Base-by-base conservation (phyloP, 106 monocot species). In the Cymbidium sinense region DNA sequence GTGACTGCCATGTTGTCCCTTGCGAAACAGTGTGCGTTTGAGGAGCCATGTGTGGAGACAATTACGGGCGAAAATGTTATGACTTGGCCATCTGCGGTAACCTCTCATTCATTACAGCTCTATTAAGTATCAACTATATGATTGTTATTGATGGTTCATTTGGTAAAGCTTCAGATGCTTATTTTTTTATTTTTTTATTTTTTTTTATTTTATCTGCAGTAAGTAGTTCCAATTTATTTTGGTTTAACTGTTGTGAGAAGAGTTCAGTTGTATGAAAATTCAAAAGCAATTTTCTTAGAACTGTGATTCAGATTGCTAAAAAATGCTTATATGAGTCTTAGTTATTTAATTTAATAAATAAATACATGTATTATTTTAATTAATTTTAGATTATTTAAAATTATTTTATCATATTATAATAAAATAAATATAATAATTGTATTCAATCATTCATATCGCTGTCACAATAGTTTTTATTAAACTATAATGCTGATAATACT, bases 21-120 rank as follows among this genome's bases (percentile, higher is more conserved):
- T 84, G 98, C 98, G 64, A 98, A 94, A 83, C 94, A 98, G 37
- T 92, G 90, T 86, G 88, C 98, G 70, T 98, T 92, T 82, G 98
- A 98, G 80, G 98, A 98, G 80, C 98, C 98, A 67, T 83, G 79
- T 31, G 88, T 88, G 31, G 98, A 98, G 78, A 92, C 85, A 50
- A 92, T 98, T 34, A 82, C 85, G 3, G 98, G 94, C 55, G 98
- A 98, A 83, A 98, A 98, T 87, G 94, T 98, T 82, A 81, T 98
- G 75, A 92, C 94, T 70, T 94, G 98, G 98, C 98, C 98, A n/a
- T 83, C 73, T 90, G 84, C 90, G 90, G 98, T 98, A 64, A 90
- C 77, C 58, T 69, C n/a, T 74, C 5, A 27, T 44, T 37, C 4
- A 12, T 44, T 28, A 71, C 71, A 31, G 34, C 19, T 19, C 5